These are phyloP conservation scores for Kluyveromyces marxianus DNA, from an alignment of 1,139 yeast species.

Conservation along the genomic window DNA sequence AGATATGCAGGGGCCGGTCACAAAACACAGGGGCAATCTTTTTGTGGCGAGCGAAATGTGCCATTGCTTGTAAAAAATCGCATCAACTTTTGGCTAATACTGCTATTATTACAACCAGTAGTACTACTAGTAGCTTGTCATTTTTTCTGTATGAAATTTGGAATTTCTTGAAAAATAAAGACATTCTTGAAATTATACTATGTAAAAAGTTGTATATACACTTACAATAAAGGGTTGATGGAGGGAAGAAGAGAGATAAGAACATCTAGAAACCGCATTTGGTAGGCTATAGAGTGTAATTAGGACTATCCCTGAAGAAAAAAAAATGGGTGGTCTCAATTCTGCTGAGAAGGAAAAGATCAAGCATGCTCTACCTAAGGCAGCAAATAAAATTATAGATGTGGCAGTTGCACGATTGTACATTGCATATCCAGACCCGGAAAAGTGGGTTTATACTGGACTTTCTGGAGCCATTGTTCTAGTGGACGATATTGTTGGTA, in stretches of 20 bases:
- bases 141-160: not conserved
- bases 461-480: conserved; percentile 78
- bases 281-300: not conserved
- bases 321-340: conserved; percentile 54
- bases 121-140: no score
- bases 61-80: not conserved
- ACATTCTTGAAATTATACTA: no score
- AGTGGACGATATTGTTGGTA: conserved; percentile 91
- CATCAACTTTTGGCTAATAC: not conserved
- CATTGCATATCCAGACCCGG: conserved; percentile 80
- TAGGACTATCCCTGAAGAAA: not conserved
- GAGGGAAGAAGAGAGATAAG: not conserved
- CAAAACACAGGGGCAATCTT: no score
- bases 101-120: no score
- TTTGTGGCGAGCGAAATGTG: not conserved
- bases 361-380: conserved; percentile 82
- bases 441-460: conserved; percentile 82
- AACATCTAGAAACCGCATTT: not conserved
- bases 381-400: conserved; percentile 79
- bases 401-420: conserved; percentile 87
- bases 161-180: not conserved
- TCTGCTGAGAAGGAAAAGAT: conserved; percentile 77
- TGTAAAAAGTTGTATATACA: no score
- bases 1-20: no score
- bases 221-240: not conserved